A percentile compares a stretch with the other conserved stretches of the same genome.
phyloP scores from a whole-genome alignment of 352 stramenopile species.

The Phytophthora kernoviae region DNA sequence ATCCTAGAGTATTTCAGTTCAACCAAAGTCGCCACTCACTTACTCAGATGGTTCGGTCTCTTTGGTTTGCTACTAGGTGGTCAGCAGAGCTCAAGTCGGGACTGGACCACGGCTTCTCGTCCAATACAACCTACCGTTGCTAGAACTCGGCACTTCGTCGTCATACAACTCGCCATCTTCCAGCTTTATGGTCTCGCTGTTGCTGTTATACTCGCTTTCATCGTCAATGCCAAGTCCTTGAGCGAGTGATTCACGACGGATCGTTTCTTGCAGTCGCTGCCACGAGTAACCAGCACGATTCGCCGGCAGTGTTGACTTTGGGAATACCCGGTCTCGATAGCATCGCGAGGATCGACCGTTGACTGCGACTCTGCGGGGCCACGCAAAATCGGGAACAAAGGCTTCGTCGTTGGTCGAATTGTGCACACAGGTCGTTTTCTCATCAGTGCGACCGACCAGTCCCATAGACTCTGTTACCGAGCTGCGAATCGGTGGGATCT shows the following conservation, averaged over 20 bases:
- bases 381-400: background rate
- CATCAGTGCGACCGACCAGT: conserved; percentile 8
- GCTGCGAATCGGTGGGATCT: conserved; percentile 37
- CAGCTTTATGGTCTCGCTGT: conserved; percentile 18
- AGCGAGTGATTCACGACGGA: conserved; percentile 64
- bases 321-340: conserved; percentile 2
- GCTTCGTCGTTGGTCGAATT: conserved; percentile 6
- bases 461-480: conserved; percentile 1
- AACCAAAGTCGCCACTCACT: conserved; percentile 11
- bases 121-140: conserved; percentile 14
- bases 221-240: conserved; percentile 60
- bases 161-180: conserved; percentile 17
- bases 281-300: conserved; percentile 70
- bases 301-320: conserved; percentile 14
- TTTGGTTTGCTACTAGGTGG: conserved; percentile 16
- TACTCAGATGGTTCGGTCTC: conserved; percentile 2
- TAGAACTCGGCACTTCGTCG: conserved; percentile 3
- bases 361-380: conserved; percentile 1
- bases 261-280: conserved; percentile 75
- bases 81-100: conserved; percentile 10
- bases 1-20: conserved; percentile 20
- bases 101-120: conserved; percentile 33
- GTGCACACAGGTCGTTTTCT: conserved; percentile 1
- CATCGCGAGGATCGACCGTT: background rate
- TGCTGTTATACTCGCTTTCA: conserved; percentile 38